Conservation (phyloP, 129 eudicot species). For the Ambrosia trifida region DNA sequence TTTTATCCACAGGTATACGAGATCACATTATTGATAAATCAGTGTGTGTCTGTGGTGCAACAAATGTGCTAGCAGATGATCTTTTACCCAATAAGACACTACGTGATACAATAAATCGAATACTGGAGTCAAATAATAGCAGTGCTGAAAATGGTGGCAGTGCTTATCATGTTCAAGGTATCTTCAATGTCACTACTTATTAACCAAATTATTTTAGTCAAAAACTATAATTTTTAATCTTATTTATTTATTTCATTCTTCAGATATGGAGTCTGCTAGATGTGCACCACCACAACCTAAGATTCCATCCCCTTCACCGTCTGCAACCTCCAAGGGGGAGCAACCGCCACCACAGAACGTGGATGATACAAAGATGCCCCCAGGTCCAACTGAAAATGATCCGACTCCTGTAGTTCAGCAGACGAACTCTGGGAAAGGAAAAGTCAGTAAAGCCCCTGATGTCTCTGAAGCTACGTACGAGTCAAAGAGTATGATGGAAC, state of each 20-base stretch:
- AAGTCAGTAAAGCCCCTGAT: constrained; percentile 52
- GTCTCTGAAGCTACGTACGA: constrained; percentile 83
- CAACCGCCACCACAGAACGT: constrained; percentile 43
- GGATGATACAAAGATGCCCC: constrained; percentile 46
- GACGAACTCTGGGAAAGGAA: constrained; percentile 40
- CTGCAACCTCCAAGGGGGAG: constrained; percentile 91
- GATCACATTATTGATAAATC: constrained; percentile 81
- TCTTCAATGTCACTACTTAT: constrained; percentile 9
- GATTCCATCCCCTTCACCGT: constrained; percentile 70
- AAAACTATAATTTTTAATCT: constrained; percentile 2
- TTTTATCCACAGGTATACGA: constrained; percentile 63
- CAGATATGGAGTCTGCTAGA: constrained; percentile 91
- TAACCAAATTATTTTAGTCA: neutral
- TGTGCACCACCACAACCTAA: constrained; percentile 58
- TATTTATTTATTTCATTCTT: constrained; percentile 6
- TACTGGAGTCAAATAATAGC: constrained; percentile 82
- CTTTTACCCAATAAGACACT: constrained; percentile 88
- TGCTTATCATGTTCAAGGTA: constrained; percentile 79
- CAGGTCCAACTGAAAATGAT: constrained; percentile 40
- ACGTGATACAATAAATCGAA: constrained; percentile 79
- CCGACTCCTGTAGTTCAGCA: constrained; percentile 38
- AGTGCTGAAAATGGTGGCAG: constrained; percentile 87
- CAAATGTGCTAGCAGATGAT: constrained; percentile 87
- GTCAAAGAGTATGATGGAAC: constrained; percentile 68
- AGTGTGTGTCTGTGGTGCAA: constrained; percentile 87